Evolutionary conservation across 1,139 yeast species (phyloP).

Genomic region (Yamadazyma jaroonii): DNA sequence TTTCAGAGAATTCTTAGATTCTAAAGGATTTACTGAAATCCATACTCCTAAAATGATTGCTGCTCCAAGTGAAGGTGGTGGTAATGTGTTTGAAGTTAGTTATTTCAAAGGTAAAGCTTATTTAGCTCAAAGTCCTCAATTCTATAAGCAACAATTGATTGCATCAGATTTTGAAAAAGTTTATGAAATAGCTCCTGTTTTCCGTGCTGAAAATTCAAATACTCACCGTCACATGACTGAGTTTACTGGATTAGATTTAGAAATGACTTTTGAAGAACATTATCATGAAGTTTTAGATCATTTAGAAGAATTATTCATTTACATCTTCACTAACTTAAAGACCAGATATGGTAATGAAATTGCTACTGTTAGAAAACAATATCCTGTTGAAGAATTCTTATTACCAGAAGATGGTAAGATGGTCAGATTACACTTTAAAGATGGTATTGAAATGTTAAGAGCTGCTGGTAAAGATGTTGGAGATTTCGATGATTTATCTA

Average conservation of each 20-base stretch:
- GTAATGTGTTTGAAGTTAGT: slow-evolving; percentile 89
- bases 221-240: slow-evolving; percentile 99
- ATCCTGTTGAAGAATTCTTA: slow-evolving; percentile 96
- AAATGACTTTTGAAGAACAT: slow-evolving; percentile 97
- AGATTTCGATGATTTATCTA: slow-evolving; percentile 85
- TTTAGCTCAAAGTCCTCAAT: slow-evolving; percentile 97
- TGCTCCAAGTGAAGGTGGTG: slow-evolving; percentile 97
- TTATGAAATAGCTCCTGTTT: slow-evolving; percentile 95
- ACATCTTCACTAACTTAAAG: slow-evolving; percentile 82
- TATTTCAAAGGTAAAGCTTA: slow-evolving; percentile 92
- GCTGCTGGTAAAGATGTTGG: slow-evolving; percentile 79
- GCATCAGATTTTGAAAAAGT: slow-evolving; percentile 97
- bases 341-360: slow-evolving; percentile 78
- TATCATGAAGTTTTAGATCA: slow-evolving; percentile 91
- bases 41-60: slow-evolving; percentile 96
- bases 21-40: slow-evolving; percentile 75
- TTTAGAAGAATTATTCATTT: slow-evolving; percentile 81
- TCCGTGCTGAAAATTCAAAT: slow-evolving; percentile 98
- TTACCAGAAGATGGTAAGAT: slow-evolving; percentile 86
- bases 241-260: slow-evolving; percentile 94
- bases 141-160: slow-evolving; percentile 95
- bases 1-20: slow-evolving; percentile 81
- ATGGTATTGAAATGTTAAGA: slow-evolving; percentile 83
- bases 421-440: slow-evolving; percentile 87
- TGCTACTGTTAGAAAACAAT: slow-evolving; percentile 87